Evolutionary conservation across 805 yeast genomes (phyloP).

Genomic region (Candida fluviatilis): DNA sequence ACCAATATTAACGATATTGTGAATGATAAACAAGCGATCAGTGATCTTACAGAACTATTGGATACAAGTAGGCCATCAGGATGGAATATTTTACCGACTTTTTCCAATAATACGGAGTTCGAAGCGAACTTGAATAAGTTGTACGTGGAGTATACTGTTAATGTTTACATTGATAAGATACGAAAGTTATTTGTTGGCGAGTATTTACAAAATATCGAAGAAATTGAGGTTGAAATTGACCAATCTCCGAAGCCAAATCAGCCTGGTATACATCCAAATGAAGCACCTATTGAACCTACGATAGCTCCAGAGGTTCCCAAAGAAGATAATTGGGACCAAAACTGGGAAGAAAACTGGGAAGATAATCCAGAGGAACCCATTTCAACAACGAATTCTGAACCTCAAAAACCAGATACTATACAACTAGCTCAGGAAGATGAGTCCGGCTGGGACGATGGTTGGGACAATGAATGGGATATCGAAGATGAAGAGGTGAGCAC

Average conservation of each 20-base stretch:
- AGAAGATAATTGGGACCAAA: constrained; percentile 23
- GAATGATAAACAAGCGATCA: constrained; percentile 14
- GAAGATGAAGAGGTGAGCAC: constrained; percentile 3
- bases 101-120: constrained; percentile 10
- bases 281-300: constrained; percentile 1
- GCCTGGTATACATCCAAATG: too few species aligned
- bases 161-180: constrained; percentile 28
- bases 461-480: constrained; percentile 32
- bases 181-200: constrained; percentile 15
- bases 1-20: constrained; percentile 24
- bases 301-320: constrained; percentile 7
- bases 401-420: background rate
- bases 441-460: constrained; percentile 20
- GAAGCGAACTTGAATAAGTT: constrained; percentile 23
- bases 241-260: constrained; percentile 4
- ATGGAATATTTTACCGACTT: constrained; percentile 13
- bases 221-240: constrained; percentile 13
- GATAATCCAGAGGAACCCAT: constrained; percentile 5
- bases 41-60: constrained; percentile 15
- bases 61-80: constrained; percentile 8
- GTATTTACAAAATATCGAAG: constrained; percentile 11
- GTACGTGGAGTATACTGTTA: constrained; percentile 28
- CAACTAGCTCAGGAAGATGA: constrained; percentile 7
- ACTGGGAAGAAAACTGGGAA: constrained; percentile 27
- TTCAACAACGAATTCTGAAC: background rate